Conservation (phyloP, 2,329 filamentous ascomycete species). For the Macrophomina phaseolina region DNA sequence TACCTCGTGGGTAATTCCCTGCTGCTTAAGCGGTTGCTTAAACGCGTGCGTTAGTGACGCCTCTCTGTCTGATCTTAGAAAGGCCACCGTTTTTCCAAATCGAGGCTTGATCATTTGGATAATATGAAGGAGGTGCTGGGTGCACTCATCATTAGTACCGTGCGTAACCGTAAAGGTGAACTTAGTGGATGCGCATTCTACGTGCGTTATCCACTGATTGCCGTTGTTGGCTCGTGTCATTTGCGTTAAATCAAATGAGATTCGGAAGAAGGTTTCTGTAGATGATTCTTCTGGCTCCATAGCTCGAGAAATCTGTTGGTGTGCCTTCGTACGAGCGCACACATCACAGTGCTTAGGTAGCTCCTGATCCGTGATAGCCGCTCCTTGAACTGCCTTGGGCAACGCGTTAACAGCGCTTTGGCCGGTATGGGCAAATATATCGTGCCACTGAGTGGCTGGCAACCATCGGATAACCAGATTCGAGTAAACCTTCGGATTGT, state of each 20-base stretch:
- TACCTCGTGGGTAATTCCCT: neutral
- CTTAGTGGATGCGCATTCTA: neutral
- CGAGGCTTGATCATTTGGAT: neutral
- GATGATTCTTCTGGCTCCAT: neutral
- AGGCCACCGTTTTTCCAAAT: neutral
- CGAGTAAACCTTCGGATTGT: too few relatives aligned
- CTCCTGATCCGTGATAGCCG: neutral
- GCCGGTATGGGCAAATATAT: neutral
- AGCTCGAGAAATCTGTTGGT: neutral
- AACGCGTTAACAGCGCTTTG: neutral
- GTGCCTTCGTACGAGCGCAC: neutral
- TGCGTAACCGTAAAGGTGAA: neutral
- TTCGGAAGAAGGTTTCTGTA: neutral
- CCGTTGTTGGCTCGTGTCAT: neutral
- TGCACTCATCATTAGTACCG: neutral
- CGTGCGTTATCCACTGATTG: neutral
- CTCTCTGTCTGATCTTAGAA: neutral
- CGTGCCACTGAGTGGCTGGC: neutral
- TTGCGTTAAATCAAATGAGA: neutral
- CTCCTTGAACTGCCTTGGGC: neutral
- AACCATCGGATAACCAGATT: too few relatives aligned
- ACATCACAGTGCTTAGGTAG: neutral
- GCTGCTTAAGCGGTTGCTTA: neutral
- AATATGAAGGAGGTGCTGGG: neutral
- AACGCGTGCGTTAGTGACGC: neutral